Evolutionary conservation across 164 flowering plant species (phyloP).

Genomic region (Sextonia rubra): DNA sequence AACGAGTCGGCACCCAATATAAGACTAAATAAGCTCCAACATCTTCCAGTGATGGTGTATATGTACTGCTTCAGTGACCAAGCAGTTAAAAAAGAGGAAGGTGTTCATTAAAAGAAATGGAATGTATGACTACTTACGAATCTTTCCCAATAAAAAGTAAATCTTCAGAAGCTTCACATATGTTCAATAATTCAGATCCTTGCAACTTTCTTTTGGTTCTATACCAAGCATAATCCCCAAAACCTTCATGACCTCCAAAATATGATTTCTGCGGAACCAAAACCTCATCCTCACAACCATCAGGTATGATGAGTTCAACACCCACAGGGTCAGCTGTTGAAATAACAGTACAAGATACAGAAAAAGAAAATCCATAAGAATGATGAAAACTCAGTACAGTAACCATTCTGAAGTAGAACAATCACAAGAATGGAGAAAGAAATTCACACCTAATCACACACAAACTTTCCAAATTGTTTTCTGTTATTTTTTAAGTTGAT

Average conservation of each 20-base stretch:
- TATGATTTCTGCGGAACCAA: slow-evolving; percentile 66
- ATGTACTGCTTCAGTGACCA: slow-evolving; percentile 42
- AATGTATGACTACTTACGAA: slow-evolving; percentile 45
- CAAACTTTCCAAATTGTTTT: no score
- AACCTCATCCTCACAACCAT: slow-evolving; percentile 62
- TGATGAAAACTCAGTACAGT: neutral
- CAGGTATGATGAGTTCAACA: slow-evolving; percentile 60
- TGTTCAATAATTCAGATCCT: slow-evolving; percentile 44
- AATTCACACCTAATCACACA: no score
- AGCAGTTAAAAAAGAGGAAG: neutral
- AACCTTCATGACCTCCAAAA: slow-evolving; percentile 92
- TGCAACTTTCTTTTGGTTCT: slow-evolving; percentile 50
- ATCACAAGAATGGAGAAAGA: neutral
- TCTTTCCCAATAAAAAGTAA: slow-evolving; percentile 42
- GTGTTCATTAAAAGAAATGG: neutral
- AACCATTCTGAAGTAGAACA: neutral
- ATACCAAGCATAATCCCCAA: slow-evolving; percentile 76
- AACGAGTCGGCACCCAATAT: slow-evolving; percentile 83
- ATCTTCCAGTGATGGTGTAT: slow-evolving; percentile 82
- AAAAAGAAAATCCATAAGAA: slow-evolving; percentile 1
- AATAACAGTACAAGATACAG: slow-evolving; percentile 8
- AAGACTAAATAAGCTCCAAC: slow-evolving; percentile 83
- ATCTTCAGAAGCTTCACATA: slow-evolving; percentile 37
- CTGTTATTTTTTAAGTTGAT: no score
- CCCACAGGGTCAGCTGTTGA: slow-evolving; percentile 83